Percentiles rank a stretch among this genome's conserved stretches.
Evolutionary conservation across 495 filamentous ascomycete genomes (phyloP).

Genomic region (Lineolata rhizophorae): DNA sequence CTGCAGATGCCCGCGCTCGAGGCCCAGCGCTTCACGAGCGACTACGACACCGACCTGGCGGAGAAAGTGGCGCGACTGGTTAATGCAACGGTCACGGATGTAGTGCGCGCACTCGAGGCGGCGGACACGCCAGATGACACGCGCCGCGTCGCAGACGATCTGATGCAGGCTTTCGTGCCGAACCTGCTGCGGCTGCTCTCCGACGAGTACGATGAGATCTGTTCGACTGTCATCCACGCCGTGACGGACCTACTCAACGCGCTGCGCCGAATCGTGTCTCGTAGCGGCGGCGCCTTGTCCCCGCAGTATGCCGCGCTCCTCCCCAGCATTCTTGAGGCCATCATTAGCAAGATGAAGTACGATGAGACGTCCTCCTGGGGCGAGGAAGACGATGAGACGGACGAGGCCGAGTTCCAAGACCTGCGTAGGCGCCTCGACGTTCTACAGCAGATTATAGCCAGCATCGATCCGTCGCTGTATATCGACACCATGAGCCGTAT

Average conservation of each 20-base stretch:
- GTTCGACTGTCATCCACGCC: constrained; percentile 78
- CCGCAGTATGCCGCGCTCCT: constrained; percentile 55
- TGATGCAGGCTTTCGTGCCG: constrained; percentile 63
- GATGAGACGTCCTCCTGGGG: constrained; percentile 91
- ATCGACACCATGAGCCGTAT: constrained; percentile 66
- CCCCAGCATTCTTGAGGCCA: constrained; percentile 67
- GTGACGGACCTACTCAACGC: constrained; percentile 77
- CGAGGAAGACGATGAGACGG: constrained; percentile 78
- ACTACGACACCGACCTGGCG: constrained; percentile 85
- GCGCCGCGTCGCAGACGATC: constrained; percentile 41
- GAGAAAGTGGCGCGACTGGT: constrained; percentile 91
- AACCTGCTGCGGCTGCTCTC: constrained; percentile 80
- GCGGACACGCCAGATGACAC: constrained; percentile 32
- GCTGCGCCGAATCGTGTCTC: constrained; percentile 53
- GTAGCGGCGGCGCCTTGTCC: constrained; percentile 30
- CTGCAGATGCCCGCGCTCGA: constrained; percentile 57
- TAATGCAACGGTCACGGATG: constrained; percentile 67
- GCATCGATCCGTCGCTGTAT: constrained; percentile 65
- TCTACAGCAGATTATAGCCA: constrained; percentile 74
- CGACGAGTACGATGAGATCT: constrained; percentile 95
- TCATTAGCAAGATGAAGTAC: constrained; percentile 87
- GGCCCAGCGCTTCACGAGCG: constrained; percentile 47
- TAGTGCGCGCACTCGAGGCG: constrained; percentile 53
- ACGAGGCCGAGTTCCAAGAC: constrained; percentile 97
- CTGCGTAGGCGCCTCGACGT: constrained; percentile 71